These are phyloP conservation scores for Xylariaceae sp. DNA, from an alignment of 2,329 filamentous ascomycete genomes.

Conservation along the genomic window DNA sequence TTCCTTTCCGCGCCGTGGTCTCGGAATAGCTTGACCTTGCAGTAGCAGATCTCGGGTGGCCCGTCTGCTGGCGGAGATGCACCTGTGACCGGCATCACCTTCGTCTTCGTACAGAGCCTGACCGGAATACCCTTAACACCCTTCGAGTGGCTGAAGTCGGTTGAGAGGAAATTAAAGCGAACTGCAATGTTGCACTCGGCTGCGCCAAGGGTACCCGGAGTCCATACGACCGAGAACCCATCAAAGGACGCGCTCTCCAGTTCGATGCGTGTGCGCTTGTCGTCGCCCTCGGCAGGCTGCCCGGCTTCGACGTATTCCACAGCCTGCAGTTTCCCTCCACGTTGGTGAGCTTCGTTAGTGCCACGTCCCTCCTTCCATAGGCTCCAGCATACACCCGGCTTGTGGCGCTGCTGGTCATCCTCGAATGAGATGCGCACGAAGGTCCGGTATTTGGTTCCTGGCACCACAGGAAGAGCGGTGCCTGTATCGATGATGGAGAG, in stretches of 20 bases:
- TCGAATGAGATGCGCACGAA: slow-evolving; percentile 95
- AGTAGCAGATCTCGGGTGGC: slow-evolving; percentile 73
- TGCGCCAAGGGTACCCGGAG: slow-evolving; percentile 57
- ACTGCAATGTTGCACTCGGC: slow-evolving; percentile 82
- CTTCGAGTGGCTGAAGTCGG: slow-evolving; percentile 97
- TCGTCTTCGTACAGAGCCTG: slow-evolving; percentile 84
- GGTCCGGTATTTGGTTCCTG: slow-evolving; percentile 71
- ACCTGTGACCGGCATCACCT: slow-evolving; percentile 48
- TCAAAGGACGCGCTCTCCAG: slow-evolving; percentile 79
- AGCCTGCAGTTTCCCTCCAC: slow-evolving; percentile 85
- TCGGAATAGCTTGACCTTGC: slow-evolving; percentile 94
- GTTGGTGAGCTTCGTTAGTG: slow-evolving; percentile 90
- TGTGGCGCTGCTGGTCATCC: slow-evolving; percentile 84
- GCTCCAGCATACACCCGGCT: slow-evolving; percentile 75
- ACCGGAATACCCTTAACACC: slow-evolving; percentile 97
- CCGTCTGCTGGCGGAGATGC: slow-evolving; percentile 39
- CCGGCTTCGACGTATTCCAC: slow-evolving; percentile 80
- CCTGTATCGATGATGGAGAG: slow-evolving; percentile 75
- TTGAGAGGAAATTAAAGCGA: slow-evolving; percentile 96
- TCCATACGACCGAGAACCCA: slow-evolving; percentile 88
- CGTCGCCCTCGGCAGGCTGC: slow-evolving; percentile 52
- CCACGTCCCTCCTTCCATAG: slow-evolving; percentile 94
- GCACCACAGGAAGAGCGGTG: slow-evolving; percentile 48
- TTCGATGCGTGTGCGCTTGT: slow-evolving; percentile 61
- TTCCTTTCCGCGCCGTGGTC: slow-evolving; percentile 95